These are phyloP conservation scores for Wickerhamiella dianesei DNA, from an alignment of 805 yeast genomes.

Conservation along the genomic window DNA sequence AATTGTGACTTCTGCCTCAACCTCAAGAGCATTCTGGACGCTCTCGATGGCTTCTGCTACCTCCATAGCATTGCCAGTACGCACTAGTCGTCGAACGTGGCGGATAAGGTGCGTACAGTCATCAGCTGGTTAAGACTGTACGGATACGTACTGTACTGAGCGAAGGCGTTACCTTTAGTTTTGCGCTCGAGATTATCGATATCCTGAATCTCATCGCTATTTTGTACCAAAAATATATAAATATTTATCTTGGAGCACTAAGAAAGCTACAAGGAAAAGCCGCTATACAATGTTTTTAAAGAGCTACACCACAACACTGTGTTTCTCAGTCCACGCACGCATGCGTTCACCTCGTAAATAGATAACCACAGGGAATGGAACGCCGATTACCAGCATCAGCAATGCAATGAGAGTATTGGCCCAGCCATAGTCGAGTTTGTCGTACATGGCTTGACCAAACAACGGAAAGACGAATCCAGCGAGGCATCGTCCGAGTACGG, in stretches of 20 bases:
- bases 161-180: too few relatives aligned
- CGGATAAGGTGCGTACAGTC: too few relatives aligned
- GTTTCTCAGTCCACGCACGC: conserved; percentile 44
- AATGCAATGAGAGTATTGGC: conserved; percentile 52
- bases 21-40: not conserved
- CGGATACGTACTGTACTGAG: too few relatives aligned
- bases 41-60: not conserved
- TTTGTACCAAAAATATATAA: too few relatives aligned
- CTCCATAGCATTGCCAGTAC: not conserved
- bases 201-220: too few relatives aligned
- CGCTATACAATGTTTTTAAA: too few relatives aligned
- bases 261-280: too few relatives aligned
- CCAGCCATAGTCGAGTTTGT: conserved; percentile 51
- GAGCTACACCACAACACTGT: not conserved
- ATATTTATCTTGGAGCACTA: too few relatives aligned
- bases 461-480: conserved; percentile 61
- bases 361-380: conserved; percentile 52
- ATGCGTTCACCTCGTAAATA: conserved; percentile 42
- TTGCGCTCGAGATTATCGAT: too few relatives aligned
- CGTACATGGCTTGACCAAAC: conserved; percentile 47
- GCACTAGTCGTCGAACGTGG: too few relatives aligned
- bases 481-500: conserved; percentile 50
- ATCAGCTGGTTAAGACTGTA: too few relatives aligned
- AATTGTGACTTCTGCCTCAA: not conserved
- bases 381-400: conserved; percentile 41